Conservation (phyloP, 2,329 filamentous ascomycete species). For the Ceratocystis smalleyi region DNA sequence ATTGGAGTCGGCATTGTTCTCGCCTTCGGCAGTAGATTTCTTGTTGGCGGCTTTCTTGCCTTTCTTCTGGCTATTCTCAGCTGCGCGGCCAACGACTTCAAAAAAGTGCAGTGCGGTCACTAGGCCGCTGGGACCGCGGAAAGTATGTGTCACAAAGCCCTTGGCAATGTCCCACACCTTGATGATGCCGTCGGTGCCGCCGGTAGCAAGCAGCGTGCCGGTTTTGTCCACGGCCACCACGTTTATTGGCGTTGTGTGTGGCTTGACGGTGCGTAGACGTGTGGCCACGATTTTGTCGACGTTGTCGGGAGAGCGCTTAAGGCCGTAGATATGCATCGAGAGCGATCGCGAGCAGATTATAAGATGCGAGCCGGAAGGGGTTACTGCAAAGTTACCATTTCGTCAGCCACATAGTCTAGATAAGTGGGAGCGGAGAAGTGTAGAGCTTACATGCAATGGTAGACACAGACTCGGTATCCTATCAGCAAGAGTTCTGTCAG, state of each 20-base stretch:
- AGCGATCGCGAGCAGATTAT: slow-evolving; percentile 89
- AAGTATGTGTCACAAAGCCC: slow-evolving; percentile 87
- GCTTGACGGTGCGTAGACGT: slow-evolving; percentile 67
- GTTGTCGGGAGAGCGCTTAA: slow-evolving; percentile 44
- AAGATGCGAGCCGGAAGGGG: slow-evolving; percentile 73
- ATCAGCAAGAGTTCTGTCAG: slow-evolving; percentile 20
- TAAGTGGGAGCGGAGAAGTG: not conserved
- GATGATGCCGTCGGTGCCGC: slow-evolving; percentile 80
- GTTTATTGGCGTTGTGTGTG: slow-evolving; percentile 78
- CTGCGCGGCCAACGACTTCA: slow-evolving; percentile 42
- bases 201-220: slow-evolving; percentile 78
- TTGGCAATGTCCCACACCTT: slow-evolving; percentile 93
- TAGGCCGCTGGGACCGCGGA: slow-evolving; percentile 81
- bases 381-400: slow-evolving; percentile 39
- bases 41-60: slow-evolving; percentile 21
- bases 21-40: slow-evolving; percentile 20
- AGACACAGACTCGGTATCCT: slow-evolving; percentile 70
- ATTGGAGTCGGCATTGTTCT: slow-evolving; percentile 25
- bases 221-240: slow-evolving; percentile 68
- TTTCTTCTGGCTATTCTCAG: slow-evolving; percentile 28
- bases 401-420: too few species aligned
- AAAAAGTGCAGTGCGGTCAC: slow-evolving; percentile 89
- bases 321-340: slow-evolving; percentile 78
- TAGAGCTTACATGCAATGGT: slow-evolving; percentile 44
- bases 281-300: slow-evolving; percentile 43